Evolutionary conservation across 345 rosid species (phyloP), one percentile per base, ranked within the genome.

Genomic region (Salix suchowensis): DNA sequence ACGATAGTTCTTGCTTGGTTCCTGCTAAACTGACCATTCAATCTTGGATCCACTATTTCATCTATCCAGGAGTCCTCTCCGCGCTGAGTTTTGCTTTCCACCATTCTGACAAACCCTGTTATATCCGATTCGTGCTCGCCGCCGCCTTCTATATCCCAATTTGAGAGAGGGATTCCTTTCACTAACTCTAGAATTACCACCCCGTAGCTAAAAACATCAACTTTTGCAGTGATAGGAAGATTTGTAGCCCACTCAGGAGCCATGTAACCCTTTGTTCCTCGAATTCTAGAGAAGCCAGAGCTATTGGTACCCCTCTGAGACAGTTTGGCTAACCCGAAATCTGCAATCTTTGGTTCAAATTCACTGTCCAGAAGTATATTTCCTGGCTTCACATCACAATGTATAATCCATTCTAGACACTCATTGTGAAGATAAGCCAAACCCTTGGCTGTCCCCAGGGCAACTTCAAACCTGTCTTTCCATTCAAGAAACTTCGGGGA

Each of bases 11-110:
- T 34, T 50, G 75, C 39, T 71, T 74, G 67, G 1, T 5, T 11
- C 24, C 10, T 2, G 14, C 74, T 81, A 65, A 36, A 71, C 15
- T 77, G 62, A 3, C 68, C 72, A 13, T 12, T 77, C 70, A 79
- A n/a, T 1, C 18, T 40, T 6, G 77, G 83, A 60, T 85, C 87
- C n/a, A 71, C 42, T n/a, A 77, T 55, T 26, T 82, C 58, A 28
- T 55, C 50, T 1, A 77, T 18, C 82, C 79, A 74, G 1, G 79
- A 46, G 16, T 50, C 73, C 15, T 72, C 60, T 0, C 15, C 70
- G 16, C 48, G n/a, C 68, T 15, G 67, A 69, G 48, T 77, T 55
- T 55, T 55, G 34, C 77, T 81, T 46, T 32, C 72, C 74, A 72
- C 48, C 69, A 67, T 58, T 8, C 60, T 39, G 15, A 32, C 64